Percentiles rank a stretch among this genome's conserved stretches.
These are phyloP conservation scores for Penicillium sp. DNA, from an alignment of 2,329 filamentous ascomycete species.

Conservation along the genomic window DNA sequence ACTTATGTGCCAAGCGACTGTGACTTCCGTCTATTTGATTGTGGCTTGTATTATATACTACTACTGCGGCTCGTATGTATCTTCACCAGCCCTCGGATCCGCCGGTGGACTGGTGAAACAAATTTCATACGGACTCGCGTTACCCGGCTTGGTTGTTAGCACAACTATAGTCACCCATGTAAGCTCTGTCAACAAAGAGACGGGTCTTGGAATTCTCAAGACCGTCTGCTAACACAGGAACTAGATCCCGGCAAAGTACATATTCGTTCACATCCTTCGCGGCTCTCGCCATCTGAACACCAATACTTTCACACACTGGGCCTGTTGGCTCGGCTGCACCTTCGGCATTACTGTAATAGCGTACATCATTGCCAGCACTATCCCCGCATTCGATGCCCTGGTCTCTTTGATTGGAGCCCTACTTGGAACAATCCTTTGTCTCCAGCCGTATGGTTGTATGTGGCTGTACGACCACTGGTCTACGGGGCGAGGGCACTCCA, in stretches of 20 bases:
- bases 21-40: slow-evolving; percentile 37
- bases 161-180: slow-evolving; percentile 20
- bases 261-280: slow-evolving; percentile 19
- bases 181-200: neutral
- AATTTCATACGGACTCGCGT: slow-evolving; percentile 41
- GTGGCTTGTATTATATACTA: slow-evolving; percentile 47
- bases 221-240: neutral
- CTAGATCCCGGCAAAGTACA: slow-evolving; percentile 17
- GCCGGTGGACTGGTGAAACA: slow-evolving; percentile 45
- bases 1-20: slow-evolving; percentile 32
- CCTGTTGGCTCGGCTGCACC: slow-evolving; percentile 21
- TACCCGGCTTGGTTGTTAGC: slow-evolving; percentile 28
- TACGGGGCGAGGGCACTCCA: neutral
- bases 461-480: slow-evolving; percentile 38
- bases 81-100: slow-evolving; percentile 48
- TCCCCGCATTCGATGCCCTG: slow-evolving; percentile 22
- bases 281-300: slow-evolving; percentile 15
- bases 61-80: slow-evolving; percentile 47
- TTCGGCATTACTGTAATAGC: slow-evolving; percentile 16
- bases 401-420: slow-evolving; percentile 22
- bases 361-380: slow-evolving; percentile 23
- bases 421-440: slow-evolving; percentile 19
- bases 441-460: slow-evolving; percentile 23
- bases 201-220: neutral
- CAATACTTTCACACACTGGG: slow-evolving; percentile 20